Percentiles rank a stretch among this genome's conserved stretches.
Evolutionary conservation across 495 filamentous ascomycete species (phyloP).

Genomic region (Usnea hakonensis): DNA sequence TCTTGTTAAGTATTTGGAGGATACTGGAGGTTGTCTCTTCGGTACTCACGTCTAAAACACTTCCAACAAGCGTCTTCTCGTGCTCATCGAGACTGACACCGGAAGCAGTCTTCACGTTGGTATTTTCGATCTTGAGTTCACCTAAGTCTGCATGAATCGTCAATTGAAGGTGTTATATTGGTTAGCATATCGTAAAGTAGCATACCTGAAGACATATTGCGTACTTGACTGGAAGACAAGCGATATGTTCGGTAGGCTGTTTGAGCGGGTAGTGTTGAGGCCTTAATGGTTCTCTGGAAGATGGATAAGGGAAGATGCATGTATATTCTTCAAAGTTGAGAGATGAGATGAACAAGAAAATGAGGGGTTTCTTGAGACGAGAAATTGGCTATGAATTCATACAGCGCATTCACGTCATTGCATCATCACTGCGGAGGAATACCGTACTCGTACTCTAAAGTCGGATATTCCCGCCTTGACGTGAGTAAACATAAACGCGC

Average conservation of each 20-base stretch:
- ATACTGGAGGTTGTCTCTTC: neutral
- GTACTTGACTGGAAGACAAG: constrained; percentile 1
- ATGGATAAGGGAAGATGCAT: constrained; percentile 19
- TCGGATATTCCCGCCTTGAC: constrained; percentile 4
- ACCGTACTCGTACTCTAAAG: constrained; percentile 11
- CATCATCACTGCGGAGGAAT: constrained; percentile 5
- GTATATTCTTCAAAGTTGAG: neutral
- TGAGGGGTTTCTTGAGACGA: neutral
- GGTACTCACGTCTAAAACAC: constrained; percentile 43
- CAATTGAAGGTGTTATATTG: neutral
- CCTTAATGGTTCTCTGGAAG: constrained; percentile 8
- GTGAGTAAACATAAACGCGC: neutral
- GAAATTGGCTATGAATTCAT: neutral
- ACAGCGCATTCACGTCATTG: constrained; percentile 6
- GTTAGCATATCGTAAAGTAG: neutral
- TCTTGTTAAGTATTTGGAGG: neutral
- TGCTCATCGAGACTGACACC: constrained; percentile 39
- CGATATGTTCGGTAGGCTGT: neutral
- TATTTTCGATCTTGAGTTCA: constrained; percentile 37
- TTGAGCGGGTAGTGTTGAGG: neutral
- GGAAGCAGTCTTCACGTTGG: constrained; percentile 38
- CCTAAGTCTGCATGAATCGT: neutral
- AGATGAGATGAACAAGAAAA: neutral
- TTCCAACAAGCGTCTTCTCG: constrained; percentile 46
- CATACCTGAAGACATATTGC: constrained; percentile 25